Conservation (phyloP, 2,329 filamentous ascomycete species). For the Plenodomus lindquistii region DNA sequence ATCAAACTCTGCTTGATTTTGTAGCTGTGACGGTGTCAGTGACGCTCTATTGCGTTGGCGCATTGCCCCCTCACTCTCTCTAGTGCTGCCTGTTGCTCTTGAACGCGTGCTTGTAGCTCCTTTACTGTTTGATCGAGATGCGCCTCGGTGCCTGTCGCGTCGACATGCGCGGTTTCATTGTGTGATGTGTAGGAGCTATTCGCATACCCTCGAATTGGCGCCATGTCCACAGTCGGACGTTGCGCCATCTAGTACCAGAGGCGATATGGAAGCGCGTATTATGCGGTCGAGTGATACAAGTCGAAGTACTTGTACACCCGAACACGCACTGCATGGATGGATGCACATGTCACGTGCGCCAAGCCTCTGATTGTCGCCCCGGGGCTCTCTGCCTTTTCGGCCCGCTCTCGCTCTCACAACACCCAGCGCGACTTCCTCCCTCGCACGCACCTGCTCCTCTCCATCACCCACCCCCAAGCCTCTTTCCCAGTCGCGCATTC, state of each 20-base stretch:
- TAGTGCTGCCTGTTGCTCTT: constrained; percentile 52
- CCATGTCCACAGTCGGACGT: constrained; percentile 14
- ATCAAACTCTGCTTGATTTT: constrained; percentile 31
- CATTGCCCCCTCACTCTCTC: constrained; percentile 44
- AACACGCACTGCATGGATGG: not conserved
- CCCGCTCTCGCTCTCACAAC: constrained; percentile 10
- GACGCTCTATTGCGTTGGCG: not conserved
- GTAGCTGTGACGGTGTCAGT: constrained; percentile 49
- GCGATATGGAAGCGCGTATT: not conserved
- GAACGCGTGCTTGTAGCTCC: constrained; percentile 63
- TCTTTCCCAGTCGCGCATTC: constrained; percentile 18
- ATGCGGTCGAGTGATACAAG: not conserved
- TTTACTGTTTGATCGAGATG: constrained; percentile 69
- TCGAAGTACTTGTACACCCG: not conserved
- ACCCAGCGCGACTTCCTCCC: constrained; percentile 20
- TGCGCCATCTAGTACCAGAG: constrained; percentile 4
- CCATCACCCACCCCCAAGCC: constrained; percentile 16
- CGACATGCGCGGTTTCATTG: constrained; percentile 41
- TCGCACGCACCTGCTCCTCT: constrained; percentile 18
- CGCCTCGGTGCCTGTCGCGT: constrained; percentile 51
- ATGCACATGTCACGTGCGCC: constrained; percentile 17
- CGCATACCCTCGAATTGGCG: constrained; percentile 37
- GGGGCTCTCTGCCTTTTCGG: constrained; percentile 28
- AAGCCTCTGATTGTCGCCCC: constrained; percentile 21
- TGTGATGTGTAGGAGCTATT: constrained; percentile 23